Conservation (phyloP, 192 early-diverging fungal genomes). For the Backusella circina region DNA sequence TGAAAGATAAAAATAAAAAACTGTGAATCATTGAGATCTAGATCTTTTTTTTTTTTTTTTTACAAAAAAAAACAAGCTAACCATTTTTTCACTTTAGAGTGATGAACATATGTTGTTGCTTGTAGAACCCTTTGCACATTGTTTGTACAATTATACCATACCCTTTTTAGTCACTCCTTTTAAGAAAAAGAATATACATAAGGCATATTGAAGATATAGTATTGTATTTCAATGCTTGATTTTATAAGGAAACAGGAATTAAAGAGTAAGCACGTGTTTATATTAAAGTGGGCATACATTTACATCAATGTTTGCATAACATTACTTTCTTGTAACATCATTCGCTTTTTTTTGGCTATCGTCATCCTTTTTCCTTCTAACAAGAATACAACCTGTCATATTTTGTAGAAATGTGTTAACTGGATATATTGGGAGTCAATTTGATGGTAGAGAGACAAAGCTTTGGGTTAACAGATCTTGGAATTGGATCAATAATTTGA, state of each 20-base stretch:
- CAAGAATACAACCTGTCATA: background rate
- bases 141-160: background rate
- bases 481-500: background rate
- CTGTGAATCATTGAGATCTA: too few relatives aligned
- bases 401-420: background rate
- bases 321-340: background rate
- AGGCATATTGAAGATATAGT: too few relatives aligned
- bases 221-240: too few relatives aligned
- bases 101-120: background rate
- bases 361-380: background rate
- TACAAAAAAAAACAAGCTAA: background rate
- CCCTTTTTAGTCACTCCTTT: background rate
- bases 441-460: background rate
- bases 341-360: background rate
- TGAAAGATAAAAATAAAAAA: too few relatives aligned
- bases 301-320: background rate
- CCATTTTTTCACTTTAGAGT: background rate
- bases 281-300: too few relatives aligned
- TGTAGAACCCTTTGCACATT: background rate
- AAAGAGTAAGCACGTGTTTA: background rate
- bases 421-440: background rate
- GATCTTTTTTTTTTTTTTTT: too few relatives aligned
- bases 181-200: background rate
- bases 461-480: background rate
- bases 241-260: background rate